Evolutionary conservation across 1,139 yeast genomes (phyloP).

Genomic region (Keqinozyma sinolaborantium): DNA sequence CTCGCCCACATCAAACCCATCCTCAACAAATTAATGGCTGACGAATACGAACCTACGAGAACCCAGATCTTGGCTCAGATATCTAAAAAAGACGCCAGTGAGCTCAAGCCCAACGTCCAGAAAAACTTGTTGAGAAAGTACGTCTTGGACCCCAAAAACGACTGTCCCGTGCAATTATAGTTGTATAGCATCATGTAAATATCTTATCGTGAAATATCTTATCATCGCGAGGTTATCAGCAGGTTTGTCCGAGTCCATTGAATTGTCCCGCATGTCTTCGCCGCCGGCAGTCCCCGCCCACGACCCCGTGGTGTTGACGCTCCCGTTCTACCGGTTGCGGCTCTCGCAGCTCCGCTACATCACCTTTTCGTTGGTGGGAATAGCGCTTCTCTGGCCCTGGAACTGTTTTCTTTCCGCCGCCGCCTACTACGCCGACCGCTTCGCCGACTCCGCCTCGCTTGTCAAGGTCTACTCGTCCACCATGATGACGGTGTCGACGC

Average conservation of each 20-base stretch:
- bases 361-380: slow-evolving; percentile 68
- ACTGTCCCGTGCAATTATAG: slow-evolving; percentile 26
- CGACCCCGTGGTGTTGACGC: slow-evolving; percentile 26
- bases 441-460: slow-evolving; percentile 49
- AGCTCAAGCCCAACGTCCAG: slow-evolving; percentile 23
- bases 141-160: slow-evolving; percentile 34
- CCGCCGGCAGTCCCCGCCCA: slow-evolving; percentile 4
- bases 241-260: no score
- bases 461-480: slow-evolving; percentile 70
- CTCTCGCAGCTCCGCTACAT: slow-evolving; percentile 49
- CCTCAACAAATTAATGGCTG: slow-evolving; percentile 29
- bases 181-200: slow-evolving; percentile 7
- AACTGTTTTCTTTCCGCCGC: slow-evolving; percentile 86
- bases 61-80: slow-evolving; percentile 21
- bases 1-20: slow-evolving; percentile 25
- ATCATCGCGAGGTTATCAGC: no score
- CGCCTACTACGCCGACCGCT: slow-evolving; percentile 70
- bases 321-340: slow-evolving; percentile 11
- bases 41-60: slow-evolving; percentile 22
- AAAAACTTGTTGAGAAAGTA: slow-evolving; percentile 42
- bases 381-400: slow-evolving; percentile 94
- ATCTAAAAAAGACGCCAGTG: slow-evolving; percentile 21
- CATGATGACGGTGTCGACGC: slow-evolving; percentile 85
- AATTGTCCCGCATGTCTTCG: slow-evolving; percentile 3
- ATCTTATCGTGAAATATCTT: slow-evolving; percentile 1